Conservation (phyloP, 1,139 yeast species). For the Hansenula sp. region DNA sequence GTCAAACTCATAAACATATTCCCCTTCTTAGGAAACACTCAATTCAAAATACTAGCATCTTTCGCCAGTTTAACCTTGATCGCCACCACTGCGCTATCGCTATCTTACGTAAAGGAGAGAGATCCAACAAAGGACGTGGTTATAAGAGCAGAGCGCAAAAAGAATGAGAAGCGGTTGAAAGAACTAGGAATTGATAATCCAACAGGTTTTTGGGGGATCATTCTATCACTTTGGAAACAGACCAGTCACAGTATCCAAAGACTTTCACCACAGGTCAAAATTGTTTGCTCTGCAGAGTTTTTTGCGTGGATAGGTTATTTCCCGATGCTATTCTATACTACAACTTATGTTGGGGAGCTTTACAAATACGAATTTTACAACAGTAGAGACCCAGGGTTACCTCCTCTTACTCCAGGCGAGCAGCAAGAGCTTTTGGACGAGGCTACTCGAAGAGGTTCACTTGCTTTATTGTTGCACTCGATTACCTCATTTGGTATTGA, state of each 20-base stretch:
- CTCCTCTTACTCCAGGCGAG: slow-evolving; percentile 43
- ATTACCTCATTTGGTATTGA: slow-evolving; percentile 37
- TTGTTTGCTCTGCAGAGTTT: slow-evolving; percentile 41
- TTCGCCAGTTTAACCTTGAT: slow-evolving; percentile 40
- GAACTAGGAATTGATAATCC: slow-evolving; percentile 30
- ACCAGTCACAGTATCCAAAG: slow-evolving; percentile 35
- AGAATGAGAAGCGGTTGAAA: slow-evolving; percentile 25
- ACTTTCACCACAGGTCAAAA: slow-evolving; percentile 38
- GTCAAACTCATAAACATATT: slow-evolving; percentile 34
- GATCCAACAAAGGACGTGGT: slow-evolving; percentile 40
- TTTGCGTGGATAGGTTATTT: slow-evolving; percentile 52
- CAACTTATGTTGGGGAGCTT: slow-evolving; percentile 46
- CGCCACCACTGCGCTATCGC: slow-evolving; percentile 35
- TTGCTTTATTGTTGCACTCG: slow-evolving; percentile 39
- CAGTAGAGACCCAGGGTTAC: slow-evolving; percentile 36
- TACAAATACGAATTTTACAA: slow-evolving; percentile 32
- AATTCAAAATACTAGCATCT: slow-evolving; percentile 45
- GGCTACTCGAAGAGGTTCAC: slow-evolving; percentile 41
- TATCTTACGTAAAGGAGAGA: slow-evolving; percentile 37
- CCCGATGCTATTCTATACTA: slow-evolving; percentile 46
- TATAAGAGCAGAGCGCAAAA: slow-evolving; percentile 31
- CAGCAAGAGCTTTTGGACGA: slow-evolving; percentile 29
- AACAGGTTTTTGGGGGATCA: slow-evolving; percentile 16
- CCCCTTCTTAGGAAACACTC: slow-evolving; percentile 40
- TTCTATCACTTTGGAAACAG: slow-evolving; percentile 30